Evolutionary conservation across 805 yeast species (phyloP).

Genomic region (Ogataea nitratoaversa): DNA sequence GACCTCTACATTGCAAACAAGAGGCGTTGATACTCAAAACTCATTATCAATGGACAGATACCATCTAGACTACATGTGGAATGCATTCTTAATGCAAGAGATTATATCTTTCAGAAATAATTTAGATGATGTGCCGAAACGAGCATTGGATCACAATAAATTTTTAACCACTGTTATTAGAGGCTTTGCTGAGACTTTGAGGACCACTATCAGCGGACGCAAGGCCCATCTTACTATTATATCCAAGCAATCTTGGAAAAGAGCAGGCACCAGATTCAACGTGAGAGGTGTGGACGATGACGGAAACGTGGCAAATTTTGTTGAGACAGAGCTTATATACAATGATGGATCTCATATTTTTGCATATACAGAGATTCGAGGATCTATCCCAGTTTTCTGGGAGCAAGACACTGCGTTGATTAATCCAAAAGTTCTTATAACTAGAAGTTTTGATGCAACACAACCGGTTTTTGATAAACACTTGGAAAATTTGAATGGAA

Average conservation of each 20-base stretch:
- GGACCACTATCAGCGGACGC: slow-evolving; percentile 34
- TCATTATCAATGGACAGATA: slow-evolving; percentile 53
- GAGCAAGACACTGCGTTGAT: slow-evolving; percentile 91
- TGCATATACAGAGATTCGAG: slow-evolving; percentile 87
- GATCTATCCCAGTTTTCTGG: slow-evolving; percentile 96
- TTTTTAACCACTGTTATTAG: slow-evolving; percentile 89
- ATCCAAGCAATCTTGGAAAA: slow-evolving; percentile 92
- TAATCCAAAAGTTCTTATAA: slow-evolving; percentile 85
- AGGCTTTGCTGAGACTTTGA: slow-evolving; percentile 85
- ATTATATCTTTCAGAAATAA: slow-evolving; percentile 70
- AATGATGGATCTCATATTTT: slow-evolving; percentile 47
- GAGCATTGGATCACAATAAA: slow-evolving; percentile 65
- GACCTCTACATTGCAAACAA: slow-evolving; percentile 76
- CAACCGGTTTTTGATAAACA: slow-evolving; percentile 87
- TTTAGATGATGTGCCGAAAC: slow-evolving; percentile 55
- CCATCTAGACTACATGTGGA: slow-evolving; percentile 95
- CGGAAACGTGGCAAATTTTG: slow-evolving; percentile 93
- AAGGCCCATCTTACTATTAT: slow-evolving; percentile 64
- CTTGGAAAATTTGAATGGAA: slow-evolving; percentile 60
- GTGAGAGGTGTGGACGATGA: slow-evolving; percentile 95
- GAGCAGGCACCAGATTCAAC: slow-evolving; percentile 95
- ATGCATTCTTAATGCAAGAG: slow-evolving; percentile 83
- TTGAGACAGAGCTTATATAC: slow-evolving; percentile 83
- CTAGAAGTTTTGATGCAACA: slow-evolving; percentile 87
- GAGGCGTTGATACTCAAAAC: slow-evolving; percentile 49